Conservation (phyloP, 352 stramenopile genomes). For the Globisporangium parvum region DNA sequence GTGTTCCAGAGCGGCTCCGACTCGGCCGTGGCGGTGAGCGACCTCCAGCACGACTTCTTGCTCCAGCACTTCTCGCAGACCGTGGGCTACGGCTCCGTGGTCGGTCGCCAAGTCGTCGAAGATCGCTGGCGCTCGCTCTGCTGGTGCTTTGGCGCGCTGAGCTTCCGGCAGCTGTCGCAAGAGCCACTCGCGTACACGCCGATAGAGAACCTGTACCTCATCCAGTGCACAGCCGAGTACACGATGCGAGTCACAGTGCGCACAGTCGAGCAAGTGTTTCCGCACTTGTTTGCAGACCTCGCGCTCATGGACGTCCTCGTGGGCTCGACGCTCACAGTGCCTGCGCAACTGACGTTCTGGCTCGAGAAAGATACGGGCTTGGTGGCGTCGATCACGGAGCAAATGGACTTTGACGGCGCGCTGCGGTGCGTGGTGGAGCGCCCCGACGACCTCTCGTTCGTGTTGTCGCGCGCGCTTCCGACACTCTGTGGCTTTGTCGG, state of each 20-base stretch:
- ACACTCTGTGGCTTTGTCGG: conserved; percentile 9
- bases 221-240: conserved; percentile 7
- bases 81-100: conserved; percentile 5
- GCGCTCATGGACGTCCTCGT: conserved; percentile 1
- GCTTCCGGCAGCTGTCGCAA: conserved; percentile 2
- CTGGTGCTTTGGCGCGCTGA: conserved; percentile 12
- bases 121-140: conserved; percentile 16
- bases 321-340: conserved; percentile 7
- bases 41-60: conserved; percentile 4
- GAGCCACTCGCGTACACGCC: conserved; percentile 5
- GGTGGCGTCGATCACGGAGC: conserved; percentile 11
- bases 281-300: conserved; percentile 3
- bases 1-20: conserved; percentile 4
- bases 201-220: conserved; percentile 9
- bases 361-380: conserved; percentile 13
- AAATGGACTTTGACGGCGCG: conserved; percentile 26
- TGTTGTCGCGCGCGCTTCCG: conserved; percentile 9
- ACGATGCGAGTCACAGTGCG: conserved; percentile 8
- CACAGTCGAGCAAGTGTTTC: conserved; percentile 14
- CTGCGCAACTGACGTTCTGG: conserved; percentile 17
- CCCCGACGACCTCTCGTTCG: conserved; percentile 17
- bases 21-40: background rate
- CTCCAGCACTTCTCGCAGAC: conserved; percentile 3
- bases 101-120: conserved; percentile 6
- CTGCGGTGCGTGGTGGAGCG: conserved; percentile 21